Evolutionary conservation across 2,329 filamentous ascomycete genomes (phyloP).

Genomic region (Corynespora cassiicola): DNA sequence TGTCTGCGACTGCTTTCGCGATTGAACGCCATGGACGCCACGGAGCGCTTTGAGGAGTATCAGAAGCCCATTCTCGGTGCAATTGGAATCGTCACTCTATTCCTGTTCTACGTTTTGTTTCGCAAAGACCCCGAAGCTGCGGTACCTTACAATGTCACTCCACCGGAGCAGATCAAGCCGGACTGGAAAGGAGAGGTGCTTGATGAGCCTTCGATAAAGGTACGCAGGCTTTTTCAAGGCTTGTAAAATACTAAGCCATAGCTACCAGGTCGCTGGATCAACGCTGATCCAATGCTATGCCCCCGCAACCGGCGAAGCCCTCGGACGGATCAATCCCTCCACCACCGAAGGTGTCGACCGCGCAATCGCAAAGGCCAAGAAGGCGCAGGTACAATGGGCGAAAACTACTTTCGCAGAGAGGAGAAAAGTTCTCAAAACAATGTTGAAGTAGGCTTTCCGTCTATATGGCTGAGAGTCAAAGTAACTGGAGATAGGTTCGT

Average conservation of each 20-base stretch:
- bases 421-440: slow-evolving; percentile 77
- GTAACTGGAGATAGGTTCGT: slow-evolving; percentile 62
- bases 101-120: slow-evolving; percentile 31
- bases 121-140: slow-evolving; percentile 46
- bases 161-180: slow-evolving; percentile 65
- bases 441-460: slow-evolving; percentile 65
- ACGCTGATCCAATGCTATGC: slow-evolving; percentile 82
- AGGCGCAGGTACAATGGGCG: slow-evolving; percentile 80
- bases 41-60: slow-evolving; percentile 34
- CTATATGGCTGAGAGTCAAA: neutral
- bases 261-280: slow-evolving; percentile 62
- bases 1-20: too few species aligned
- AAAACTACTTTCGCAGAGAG: slow-evolving; percentile 79
- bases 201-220: slow-evolving; percentile 67
- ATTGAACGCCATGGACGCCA: slow-evolving; percentile 24
- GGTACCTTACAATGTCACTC: slow-evolving; percentile 66
- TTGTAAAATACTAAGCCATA: slow-evolving; percentile 10
- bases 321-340: slow-evolving; percentile 79
- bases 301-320: slow-evolving; percentile 84
- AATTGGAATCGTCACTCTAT: slow-evolving; percentile 28
- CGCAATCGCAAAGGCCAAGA: slow-evolving; percentile 73
- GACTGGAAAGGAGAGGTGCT: slow-evolving; percentile 64
- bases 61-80: slow-evolving; percentile 24
- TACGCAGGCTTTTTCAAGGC: slow-evolving; percentile 23
- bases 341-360: slow-evolving; percentile 80